These are phyloP conservation scores for Hortaea sp. DNA, from an alignment of 2,329 filamentous ascomycete species.

Conservation along the genomic window DNA sequence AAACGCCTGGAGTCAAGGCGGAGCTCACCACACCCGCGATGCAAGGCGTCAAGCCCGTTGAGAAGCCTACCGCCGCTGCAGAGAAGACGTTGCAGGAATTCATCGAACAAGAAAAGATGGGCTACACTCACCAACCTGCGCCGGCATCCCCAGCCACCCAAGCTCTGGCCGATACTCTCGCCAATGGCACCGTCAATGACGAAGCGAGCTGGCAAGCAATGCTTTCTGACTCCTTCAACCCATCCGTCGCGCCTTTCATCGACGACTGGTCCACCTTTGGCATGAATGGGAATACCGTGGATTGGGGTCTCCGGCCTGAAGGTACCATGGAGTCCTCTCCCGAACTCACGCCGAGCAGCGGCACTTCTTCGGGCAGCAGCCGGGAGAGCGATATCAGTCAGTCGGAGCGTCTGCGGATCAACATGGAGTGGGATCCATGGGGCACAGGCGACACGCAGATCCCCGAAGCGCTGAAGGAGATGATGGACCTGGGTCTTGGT, in stretches of 20 bases:
- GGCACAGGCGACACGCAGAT: slow-evolving; percentile 23
- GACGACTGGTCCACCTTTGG: slow-evolving; percentile 6
- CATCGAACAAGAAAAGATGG: slow-evolving; percentile 19
- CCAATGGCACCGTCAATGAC: not conserved
- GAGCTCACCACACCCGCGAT: slow-evolving; percentile 25
- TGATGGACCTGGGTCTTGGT: not conserved
- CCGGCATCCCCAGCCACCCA: not conserved
- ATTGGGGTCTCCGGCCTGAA: slow-evolving; percentile 14
- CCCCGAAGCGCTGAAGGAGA: slow-evolving; percentile 8
- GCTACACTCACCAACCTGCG: slow-evolving; percentile 4
- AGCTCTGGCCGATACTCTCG: not conserved
- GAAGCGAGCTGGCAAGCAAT: slow-evolving; percentile 1
- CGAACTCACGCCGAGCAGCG: slow-evolving; percentile 19
- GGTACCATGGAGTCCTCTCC: slow-evolving; percentile 10
- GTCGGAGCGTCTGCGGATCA: slow-evolving; percentile 32
- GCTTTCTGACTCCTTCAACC: not conserved
- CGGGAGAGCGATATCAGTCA: slow-evolving; percentile 33
- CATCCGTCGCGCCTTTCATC: not conserved
- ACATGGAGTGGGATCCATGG: slow-evolving; percentile 22
- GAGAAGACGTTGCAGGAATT: slow-evolving; percentile 21
- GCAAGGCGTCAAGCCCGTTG: slow-evolving; percentile 4
- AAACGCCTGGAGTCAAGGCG: slow-evolving; percentile 20
- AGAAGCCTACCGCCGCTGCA: slow-evolving; percentile 8
- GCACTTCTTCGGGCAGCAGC: slow-evolving; percentile 18
- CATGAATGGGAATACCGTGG: slow-evolving; percentile 4